Percentiles rank a stretch among this genome's conserved stretches.
phyloP scores from a whole-genome alignment of 495 filamentous ascomycete genomes.

The Penicillium alfredii region DNA sequence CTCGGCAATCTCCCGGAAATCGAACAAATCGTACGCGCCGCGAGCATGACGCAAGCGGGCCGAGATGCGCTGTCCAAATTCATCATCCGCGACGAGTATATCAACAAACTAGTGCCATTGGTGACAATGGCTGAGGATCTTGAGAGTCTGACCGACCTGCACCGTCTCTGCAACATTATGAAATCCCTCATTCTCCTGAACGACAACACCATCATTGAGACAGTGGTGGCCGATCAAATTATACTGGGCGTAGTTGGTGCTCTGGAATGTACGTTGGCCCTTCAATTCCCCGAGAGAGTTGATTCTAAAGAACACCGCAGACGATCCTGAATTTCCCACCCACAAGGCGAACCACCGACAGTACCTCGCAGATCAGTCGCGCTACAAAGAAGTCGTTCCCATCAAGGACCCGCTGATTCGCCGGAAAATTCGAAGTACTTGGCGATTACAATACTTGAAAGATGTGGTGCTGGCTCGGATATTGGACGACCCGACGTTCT shows the following conservation, averaged over 20 bases:
- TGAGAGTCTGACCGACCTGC: slow-evolving; percentile 78
- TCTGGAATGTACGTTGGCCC: slow-evolving; percentile 67
- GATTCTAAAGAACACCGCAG: slow-evolving; percentile 29
- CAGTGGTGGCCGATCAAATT: slow-evolving; percentile 81
- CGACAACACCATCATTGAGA: slow-evolving; percentile 89
- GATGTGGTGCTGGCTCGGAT: slow-evolving; percentile 96
- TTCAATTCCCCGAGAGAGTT: not conserved
- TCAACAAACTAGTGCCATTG: slow-evolving; percentile 76
- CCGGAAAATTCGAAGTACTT: slow-evolving; percentile 92
- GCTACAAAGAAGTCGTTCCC: slow-evolving; percentile 92
- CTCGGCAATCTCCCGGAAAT: slow-evolving; percentile 77
- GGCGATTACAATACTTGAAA: slow-evolving; percentile 95
- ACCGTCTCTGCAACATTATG: slow-evolving; percentile 95
- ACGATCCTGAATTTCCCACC: slow-evolving; percentile 96
- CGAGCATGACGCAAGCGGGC: slow-evolving; percentile 65
- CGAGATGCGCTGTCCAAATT: slow-evolving; percentile 88
- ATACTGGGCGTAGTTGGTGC: slow-evolving; percentile 93
- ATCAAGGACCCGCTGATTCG: slow-evolving; percentile 76
- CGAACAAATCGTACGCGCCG: slow-evolving; percentile 69
- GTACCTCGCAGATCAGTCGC: slow-evolving; percentile 80
- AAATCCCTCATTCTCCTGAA: slow-evolving; percentile 92
- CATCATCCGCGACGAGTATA: slow-evolving; percentile 78
- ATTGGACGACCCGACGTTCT: slow-evolving; percentile 95
- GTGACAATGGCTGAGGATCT: slow-evolving; percentile 85
- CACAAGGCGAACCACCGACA: slow-evolving; percentile 97